A percentile compares a stretch with the other conserved stretches of the same genome.
Conservation (phyloP, 306 rosid species). For the Acacia acuminata region DNA sequence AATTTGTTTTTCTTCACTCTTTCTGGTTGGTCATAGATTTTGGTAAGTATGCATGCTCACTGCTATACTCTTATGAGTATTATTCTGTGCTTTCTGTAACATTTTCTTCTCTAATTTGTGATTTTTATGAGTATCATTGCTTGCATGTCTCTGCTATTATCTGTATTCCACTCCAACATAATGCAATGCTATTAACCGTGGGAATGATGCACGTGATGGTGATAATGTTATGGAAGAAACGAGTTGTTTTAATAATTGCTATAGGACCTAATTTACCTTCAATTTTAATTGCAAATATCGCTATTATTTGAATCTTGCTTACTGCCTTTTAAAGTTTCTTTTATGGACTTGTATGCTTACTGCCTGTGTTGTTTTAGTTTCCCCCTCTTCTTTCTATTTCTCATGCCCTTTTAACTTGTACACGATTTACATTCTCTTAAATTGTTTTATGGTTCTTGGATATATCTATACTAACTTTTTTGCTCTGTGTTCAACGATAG, state of each 20-base stretch:
- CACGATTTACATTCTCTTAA: neutral
- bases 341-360: neutral
- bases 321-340: neutral
- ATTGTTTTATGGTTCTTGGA: conserved; percentile 1
- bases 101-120: neutral
- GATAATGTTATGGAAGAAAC: neutral
- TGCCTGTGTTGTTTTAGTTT: neutral
- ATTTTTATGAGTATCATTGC: neutral
- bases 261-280: neutral
- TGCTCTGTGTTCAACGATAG: conserved; percentile 43
- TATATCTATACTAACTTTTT: conserved; percentile 12
- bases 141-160: conserved; percentile 7
- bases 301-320: neutral
- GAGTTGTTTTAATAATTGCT: neutral
- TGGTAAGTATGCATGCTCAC: neutral
- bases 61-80: neutral
- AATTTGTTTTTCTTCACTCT: neutral
- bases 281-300: neutral
- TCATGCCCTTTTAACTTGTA: neutral
- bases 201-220: neutral
- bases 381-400: conserved; percentile 1
- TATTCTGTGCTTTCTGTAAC: neutral
- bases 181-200: neutral
- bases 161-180: conserved; percentile 1
- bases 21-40: conserved; percentile 1